Evolutionary conservation across 805 yeast species (phyloP).

Genomic region (Schwanniomyces sp.): DNA sequence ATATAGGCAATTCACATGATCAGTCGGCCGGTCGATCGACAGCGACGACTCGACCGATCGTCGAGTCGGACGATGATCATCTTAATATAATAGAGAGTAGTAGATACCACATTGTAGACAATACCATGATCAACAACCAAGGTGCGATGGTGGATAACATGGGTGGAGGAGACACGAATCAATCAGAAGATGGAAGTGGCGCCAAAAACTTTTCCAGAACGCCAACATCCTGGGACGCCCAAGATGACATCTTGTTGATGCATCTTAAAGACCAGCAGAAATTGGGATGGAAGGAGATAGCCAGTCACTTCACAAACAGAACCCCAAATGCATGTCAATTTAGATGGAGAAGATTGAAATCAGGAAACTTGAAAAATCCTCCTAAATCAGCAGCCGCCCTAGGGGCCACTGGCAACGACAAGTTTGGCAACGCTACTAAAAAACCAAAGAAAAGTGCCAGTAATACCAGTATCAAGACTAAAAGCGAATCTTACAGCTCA

Average conservation of each 20-base stretch:
- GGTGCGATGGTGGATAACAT: not conserved
- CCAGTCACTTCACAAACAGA: conserved; percentile 41
- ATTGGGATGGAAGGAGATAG: conserved; percentile 49
- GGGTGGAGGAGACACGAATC: not conserved
- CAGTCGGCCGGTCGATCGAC: not conserved
- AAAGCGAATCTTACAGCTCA: conserved; percentile 4
- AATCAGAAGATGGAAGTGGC: conserved; percentile 1
- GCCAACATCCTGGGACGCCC: conserved; percentile 50
- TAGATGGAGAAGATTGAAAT: conserved; percentile 46
- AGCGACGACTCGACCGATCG: not conserved
- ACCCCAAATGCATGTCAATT: conserved; percentile 51
- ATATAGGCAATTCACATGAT: conserved; percentile 1
- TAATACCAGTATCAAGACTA: conserved; percentile 1
- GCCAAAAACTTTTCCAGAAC: conserved; percentile 34
- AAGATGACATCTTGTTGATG: conserved; percentile 45
- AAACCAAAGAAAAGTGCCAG: conserved; percentile 5
- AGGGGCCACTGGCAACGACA: not conserved
- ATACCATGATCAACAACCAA: not conserved
- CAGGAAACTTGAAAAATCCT: conserved; percentile 44
- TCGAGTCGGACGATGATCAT: conserved; percentile 4
- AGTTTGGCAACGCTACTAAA: conserved; percentile 1
- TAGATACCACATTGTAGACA: not conserved
- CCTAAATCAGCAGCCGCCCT: conserved; percentile 35
- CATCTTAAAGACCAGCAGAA: conserved; percentile 47
- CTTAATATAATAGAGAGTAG: not conserved